These are phyloP conservation scores for Trichoderma sp. DNA, from an alignment of 2,329 filamentous ascomycete genomes.

Conservation along the genomic window DNA sequence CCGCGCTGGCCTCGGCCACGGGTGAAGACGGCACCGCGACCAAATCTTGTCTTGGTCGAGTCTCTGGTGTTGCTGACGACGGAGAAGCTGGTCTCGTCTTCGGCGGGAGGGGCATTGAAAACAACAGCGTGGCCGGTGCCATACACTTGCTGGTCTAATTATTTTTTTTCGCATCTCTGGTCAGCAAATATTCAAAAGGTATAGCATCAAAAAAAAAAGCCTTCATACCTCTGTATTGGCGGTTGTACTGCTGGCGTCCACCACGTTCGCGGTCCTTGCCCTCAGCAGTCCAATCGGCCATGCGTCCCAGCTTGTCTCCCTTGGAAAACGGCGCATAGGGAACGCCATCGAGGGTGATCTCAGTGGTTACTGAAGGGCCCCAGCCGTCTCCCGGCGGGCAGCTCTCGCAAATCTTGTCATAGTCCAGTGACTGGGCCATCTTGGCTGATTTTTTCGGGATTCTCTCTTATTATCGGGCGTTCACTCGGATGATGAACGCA, in stretches of 20 bases:
- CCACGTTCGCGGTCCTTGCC: conserved; percentile 82
- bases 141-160: conserved; percentile 90
- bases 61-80: conserved; percentile 95
- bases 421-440: conserved; percentile 60
- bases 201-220: neutral
- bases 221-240: conserved; percentile 82
- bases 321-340: conserved; percentile 98
- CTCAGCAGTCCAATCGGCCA: conserved; percentile 97
- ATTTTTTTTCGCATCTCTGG: conserved; percentile 1
- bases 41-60: conserved; percentile 81
- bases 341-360: conserved; percentile 91
- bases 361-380: conserved; percentile 80
- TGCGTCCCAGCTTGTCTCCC: conserved; percentile 96
- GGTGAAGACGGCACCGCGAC: conserved; percentile 88
- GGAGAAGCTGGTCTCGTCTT: conserved; percentile 97
- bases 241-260: conserved; percentile 85
- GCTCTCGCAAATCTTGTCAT: conserved; percentile 68
- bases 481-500: neutral
- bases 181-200: neutral
- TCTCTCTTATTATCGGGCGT: neutral
- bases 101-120: conserved; percentile 88
- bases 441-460: conserved; percentile 31
- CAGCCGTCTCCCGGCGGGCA: conserved; percentile 79
- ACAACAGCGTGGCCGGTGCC: conserved; percentile 83
- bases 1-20: conserved; percentile 79